phyloP scores from a whole-genome alignment of 768 basidiomycete species.

The Trichaptum fuscoviolaceum region DNA sequence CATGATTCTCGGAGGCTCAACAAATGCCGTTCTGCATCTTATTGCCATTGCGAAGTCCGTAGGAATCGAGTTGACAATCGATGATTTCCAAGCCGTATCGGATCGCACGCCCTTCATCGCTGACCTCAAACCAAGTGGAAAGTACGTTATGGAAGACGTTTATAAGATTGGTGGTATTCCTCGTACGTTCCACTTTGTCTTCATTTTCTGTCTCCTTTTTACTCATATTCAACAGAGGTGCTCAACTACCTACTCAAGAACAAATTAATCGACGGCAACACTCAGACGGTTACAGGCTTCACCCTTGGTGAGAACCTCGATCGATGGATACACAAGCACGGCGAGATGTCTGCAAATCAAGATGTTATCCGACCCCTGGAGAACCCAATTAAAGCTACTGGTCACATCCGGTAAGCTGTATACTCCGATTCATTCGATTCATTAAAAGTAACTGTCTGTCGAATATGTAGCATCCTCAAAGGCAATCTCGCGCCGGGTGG shows the following conservation, averaged over 20 bases:
- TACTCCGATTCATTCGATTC: conserved; percentile 4
- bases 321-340: conserved; percentile 76
- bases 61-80: conserved; percentile 80
- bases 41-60: conserved; percentile 97
- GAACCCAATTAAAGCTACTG: conserved; percentile 83
- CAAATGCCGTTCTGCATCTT: conserved; percentile 94
- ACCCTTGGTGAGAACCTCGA: conserved; percentile 92
- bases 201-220: conserved; percentile 5
- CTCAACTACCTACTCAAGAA: conserved; percentile 82
- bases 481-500: conserved; percentile 94
- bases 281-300: conserved; percentile 84
- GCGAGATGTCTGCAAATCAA: conserved; percentile 68
- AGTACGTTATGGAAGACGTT: conserved; percentile 98
- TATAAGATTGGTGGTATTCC: conserved; percentile 96
- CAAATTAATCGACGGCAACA: conserved; percentile 85
- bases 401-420: conserved; percentile 72
- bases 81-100: conserved; percentile 92
- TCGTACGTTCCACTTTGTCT: conserved; percentile 45
- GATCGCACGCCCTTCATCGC: conserved; percentile 93
- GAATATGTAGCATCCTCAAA: conserved; percentile 63
- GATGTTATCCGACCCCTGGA: conserved; percentile 84
- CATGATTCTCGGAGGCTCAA: conserved; percentile 96
- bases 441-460: conserved; percentile 8
- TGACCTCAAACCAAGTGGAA: conserved; percentile 94
- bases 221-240: conserved; percentile 49